These are phyloP conservation scores for Penicillium pulvis DNA, from an alignment of 495 filamentous ascomycete species.

Conservation along the genomic window DNA sequence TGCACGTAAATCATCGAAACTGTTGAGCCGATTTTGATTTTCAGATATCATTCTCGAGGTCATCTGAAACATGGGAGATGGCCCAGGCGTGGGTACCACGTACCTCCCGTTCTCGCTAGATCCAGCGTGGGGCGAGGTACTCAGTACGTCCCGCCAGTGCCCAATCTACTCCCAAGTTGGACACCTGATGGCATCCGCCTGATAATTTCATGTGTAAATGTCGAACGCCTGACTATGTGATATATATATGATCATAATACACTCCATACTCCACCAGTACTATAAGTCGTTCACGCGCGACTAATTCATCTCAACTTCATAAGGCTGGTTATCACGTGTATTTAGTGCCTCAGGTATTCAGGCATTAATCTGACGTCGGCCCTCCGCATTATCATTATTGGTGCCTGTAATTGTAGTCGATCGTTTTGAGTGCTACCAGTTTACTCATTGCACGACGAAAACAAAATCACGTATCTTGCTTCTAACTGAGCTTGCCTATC, in stretches of 20 bases:
- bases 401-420: conserved; percentile 1
- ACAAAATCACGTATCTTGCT: neutral
- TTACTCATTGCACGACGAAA: neutral
- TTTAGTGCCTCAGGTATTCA: neutral
- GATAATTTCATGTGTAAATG: neutral
- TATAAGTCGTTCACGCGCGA: neutral
- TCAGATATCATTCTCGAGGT: neutral
- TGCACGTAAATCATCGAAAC: neutral
- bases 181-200: neutral
- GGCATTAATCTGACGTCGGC: conserved; percentile 23
- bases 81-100: neutral
- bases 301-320: neutral
- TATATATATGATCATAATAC: neutral
- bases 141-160: conserved; percentile 5
- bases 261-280: neutral
- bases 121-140: conserved; percentile 4
- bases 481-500: neutral
- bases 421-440: neutral
- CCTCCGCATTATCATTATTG: conserved; percentile 23
- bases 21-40: neutral
- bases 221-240: neutral
- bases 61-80: neutral
- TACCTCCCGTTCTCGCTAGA: conserved; percentile 7
- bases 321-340: conserved; percentile 13
- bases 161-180: conserved; percentile 7